phyloP scores from a whole-genome alignment of 163 green algal genomes.

The Chlorella variabilis region DNA sequence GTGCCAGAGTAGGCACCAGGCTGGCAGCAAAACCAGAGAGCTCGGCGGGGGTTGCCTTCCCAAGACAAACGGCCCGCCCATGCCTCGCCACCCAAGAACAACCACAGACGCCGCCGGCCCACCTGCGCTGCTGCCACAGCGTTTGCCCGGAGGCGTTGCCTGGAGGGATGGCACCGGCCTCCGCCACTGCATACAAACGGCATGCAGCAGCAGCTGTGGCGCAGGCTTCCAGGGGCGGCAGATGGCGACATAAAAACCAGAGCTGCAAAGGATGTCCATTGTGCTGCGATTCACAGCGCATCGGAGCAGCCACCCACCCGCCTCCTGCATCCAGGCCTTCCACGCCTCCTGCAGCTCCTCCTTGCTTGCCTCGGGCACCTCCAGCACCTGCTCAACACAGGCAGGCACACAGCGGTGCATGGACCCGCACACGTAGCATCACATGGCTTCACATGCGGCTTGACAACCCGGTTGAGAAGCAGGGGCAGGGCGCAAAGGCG shows the following conservation, averaged over 20 bases:
- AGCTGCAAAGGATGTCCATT: too few species aligned
- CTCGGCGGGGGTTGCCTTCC: too few species aligned
- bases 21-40: too few species aligned
- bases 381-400: conserved; percentile 59
- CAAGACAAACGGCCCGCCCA: too few species aligned
- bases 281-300: background rate
- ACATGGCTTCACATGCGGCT: too few species aligned
- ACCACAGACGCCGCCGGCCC: too few species aligned
- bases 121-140: conserved; percentile 33
- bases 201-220: background rate
- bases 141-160: conserved; percentile 76
- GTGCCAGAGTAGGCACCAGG: too few species aligned
- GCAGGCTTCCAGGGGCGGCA: background rate
- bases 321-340: conserved; percentile 88
- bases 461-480: too few species aligned
- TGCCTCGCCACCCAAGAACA: too few species aligned
- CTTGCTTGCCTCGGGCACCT: conserved; percentile 61
- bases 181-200: conserved; percentile 58
- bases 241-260: too few species aligned
- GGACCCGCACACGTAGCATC: too few species aligned
- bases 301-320: conserved; percentile 48
- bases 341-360: conserved; percentile 83
- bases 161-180: conserved; percentile 71
- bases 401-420: too few species aligned
- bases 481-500: conserved; percentile 46